Base-by-base conservation (phyloP, 139 green algal genomes). In the Penium margaritaceum region DNA sequence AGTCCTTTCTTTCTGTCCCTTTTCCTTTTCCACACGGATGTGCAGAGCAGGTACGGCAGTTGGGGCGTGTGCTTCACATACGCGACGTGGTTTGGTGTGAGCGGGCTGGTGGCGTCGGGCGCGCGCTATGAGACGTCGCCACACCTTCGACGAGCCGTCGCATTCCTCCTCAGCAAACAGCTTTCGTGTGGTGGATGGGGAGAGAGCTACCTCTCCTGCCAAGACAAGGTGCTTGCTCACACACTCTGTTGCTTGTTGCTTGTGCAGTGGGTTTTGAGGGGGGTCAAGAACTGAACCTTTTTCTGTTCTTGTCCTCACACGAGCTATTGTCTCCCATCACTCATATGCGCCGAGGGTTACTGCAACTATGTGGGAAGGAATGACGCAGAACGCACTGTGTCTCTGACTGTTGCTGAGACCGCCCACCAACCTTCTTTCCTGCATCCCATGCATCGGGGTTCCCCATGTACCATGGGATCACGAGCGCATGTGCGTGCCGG, bases 31-130 rank as follows among this genome's bases (percentile, higher is more conserved):
- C n/a, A n/a, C n/a, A n/a, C n/a, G n/a, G n/a, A 65, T n/a, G n/a
- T n/a, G n/a, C n/a, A n/a, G n/a, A 4, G 58, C 54, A 85, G 83
- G 92, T 99, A 99, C 70, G 95, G 95, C 36, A 91, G 82, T 57
- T 99, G 95, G 95, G 95, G 84, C 29, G 92, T 99, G 53, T 99
- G 94, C 85, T 99, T 98, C 91, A 98, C 93, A 4, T 98, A 99
- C 76, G 95, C 66, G 29, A 90, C 86, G 72, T 99, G 95, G 95
- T 99, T 98, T 82, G 95, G 94, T 5, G 63, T 85, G 15, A 77
- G 84, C 1, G 93, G 86, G 7, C 86, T 98, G 51, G 75, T 83
- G 17, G 87, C 88, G 0, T 75, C 88, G 1, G 91, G 90, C 14
- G 67, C 90, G 24, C 88, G 35, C 21, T 87, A 81, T 66, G 64